phyloP scores from a whole-genome alignment of 306 rosid species.

The Urtica urens region DNA sequence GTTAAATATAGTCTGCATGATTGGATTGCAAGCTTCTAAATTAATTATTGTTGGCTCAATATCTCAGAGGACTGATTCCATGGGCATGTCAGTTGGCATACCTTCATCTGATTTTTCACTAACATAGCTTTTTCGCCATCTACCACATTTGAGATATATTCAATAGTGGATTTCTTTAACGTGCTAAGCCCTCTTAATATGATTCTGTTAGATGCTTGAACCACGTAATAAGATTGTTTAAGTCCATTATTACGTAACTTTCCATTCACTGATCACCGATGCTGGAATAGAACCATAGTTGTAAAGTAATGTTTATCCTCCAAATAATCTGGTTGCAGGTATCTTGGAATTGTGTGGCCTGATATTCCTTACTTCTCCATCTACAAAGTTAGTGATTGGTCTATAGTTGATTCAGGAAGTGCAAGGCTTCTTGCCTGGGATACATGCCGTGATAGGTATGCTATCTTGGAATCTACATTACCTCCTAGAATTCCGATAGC shows the following conservation, averaged over 20 bases:
- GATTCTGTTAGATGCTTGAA: too few species aligned
- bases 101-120: background rate
- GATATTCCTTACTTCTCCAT: constrained; percentile 96
- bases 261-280: background rate
- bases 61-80: too few species aligned
- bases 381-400: constrained; percentile 94
- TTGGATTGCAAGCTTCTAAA: too few species aligned
- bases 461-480: constrained; percentile 73
- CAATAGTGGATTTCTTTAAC: too few species aligned
- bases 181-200: too few species aligned
- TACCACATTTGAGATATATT: too few species aligned
- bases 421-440: constrained; percentile 99
- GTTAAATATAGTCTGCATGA: too few species aligned
- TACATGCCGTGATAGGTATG: constrained; percentile 92
- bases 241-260: background rate
- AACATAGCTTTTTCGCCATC: background rate
- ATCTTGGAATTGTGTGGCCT: constrained; percentile 90
- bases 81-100: background rate
- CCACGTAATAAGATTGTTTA: too few species aligned
- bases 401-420: constrained; percentile 97
- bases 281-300: constrained; percentile 2
- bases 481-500: constrained; percentile 76
- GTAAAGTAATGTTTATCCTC: background rate
- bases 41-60: too few species aligned
- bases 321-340: constrained; percentile 51